These are phyloP conservation scores for Magnaporthiopsis poae DNA, from an alignment of 2,329 filamentous ascomycete genomes.

Conservation along the genomic window DNA sequence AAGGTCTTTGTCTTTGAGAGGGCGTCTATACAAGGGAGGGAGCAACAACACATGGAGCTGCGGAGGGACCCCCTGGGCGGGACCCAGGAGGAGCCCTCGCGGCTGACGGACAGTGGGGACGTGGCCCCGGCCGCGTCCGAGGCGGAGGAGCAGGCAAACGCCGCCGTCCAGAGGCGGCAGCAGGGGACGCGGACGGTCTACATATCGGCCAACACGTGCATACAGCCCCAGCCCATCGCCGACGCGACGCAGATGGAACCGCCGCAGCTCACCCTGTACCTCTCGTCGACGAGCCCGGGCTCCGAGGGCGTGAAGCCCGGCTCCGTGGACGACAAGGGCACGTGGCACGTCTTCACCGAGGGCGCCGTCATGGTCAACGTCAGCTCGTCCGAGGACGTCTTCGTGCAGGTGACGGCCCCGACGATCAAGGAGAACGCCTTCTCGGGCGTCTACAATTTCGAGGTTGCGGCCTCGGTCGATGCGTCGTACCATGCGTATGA, in stretches of 20 bases:
- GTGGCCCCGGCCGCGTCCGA: conserved; percentile 7
- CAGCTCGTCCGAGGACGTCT: conserved; percentile 57
- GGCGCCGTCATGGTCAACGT: conserved; percentile 61
- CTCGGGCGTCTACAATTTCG: conserved; percentile 62
- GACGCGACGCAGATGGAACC: conserved; percentile 32
- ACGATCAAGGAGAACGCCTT: conserved; percentile 48
- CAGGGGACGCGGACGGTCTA: conserved; percentile 48
- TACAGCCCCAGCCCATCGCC: conserved; percentile 54
- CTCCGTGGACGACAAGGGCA: conserved; percentile 37
- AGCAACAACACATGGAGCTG: conserved; percentile 15
- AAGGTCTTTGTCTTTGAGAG: conserved; percentile 56
- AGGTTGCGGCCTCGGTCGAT: conserved; percentile 75
- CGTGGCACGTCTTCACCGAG: conserved; percentile 44
- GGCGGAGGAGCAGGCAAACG: conserved; percentile 10
- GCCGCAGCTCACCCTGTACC: conserved; percentile 67
- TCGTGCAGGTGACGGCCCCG: conserved; percentile 65
- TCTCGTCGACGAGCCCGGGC: conserved; percentile 56
- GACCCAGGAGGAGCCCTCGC: conserved; percentile 15
- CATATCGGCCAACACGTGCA: conserved; percentile 77
- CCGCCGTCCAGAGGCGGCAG: conserved; percentile 14
- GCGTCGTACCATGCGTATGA: conserved; percentile 60
- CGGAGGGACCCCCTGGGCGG: conserved; percentile 18
- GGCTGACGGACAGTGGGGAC: conserved; percentile 11
- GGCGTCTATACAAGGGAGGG: conserved; percentile 37
- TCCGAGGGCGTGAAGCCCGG: conserved; percentile 41